These are phyloP conservation scores for Pelargonium cotyledonis DNA, from an alignment of 441 rosid genomes.

Conservation along the genomic window DNA sequence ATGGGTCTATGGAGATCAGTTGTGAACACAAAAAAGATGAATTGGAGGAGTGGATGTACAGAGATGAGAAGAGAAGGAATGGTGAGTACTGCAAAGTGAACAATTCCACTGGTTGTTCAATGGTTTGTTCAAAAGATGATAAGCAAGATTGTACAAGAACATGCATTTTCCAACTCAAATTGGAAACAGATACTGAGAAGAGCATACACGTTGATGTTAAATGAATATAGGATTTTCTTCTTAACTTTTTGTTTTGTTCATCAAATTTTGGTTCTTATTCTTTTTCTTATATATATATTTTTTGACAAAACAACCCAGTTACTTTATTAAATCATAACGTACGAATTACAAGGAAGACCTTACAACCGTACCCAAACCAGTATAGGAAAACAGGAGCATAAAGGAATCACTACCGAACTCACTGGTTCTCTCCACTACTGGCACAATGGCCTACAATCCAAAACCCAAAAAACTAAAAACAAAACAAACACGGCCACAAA, in stretches of 20 bases:
- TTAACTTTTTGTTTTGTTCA: background rate
- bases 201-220: background rate
- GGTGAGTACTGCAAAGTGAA: conserved; percentile 22
- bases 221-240: background rate
- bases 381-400: too few relatives aligned
- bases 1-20: conserved; percentile 8
- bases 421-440: too few relatives aligned
- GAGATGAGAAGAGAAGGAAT: conserved; percentile 20
- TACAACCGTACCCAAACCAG: too few relatives aligned
- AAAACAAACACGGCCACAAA: too few relatives aligned
- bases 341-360: too few relatives aligned
- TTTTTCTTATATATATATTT: too few relatives aligned
- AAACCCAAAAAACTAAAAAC: too few relatives aligned
- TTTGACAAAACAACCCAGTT: too few relatives aligned
- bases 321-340: too few relatives aligned
- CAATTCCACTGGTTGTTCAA: background rate
- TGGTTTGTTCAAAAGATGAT: conserved; percentile 11
- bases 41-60: conserved; percentile 11
- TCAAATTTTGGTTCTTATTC: background rate
- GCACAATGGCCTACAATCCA: too few relatives aligned
- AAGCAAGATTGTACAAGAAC: conserved; percentile 9
- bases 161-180: conserved; percentile 21
- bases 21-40: conserved; percentile 30
- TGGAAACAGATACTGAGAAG: conserved; percentile 13
- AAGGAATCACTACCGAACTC: too few relatives aligned